Evolutionary conservation across 805 yeast species (phyloP).

Genomic region (Wickerhamomyces subpelliculosus): DNA sequence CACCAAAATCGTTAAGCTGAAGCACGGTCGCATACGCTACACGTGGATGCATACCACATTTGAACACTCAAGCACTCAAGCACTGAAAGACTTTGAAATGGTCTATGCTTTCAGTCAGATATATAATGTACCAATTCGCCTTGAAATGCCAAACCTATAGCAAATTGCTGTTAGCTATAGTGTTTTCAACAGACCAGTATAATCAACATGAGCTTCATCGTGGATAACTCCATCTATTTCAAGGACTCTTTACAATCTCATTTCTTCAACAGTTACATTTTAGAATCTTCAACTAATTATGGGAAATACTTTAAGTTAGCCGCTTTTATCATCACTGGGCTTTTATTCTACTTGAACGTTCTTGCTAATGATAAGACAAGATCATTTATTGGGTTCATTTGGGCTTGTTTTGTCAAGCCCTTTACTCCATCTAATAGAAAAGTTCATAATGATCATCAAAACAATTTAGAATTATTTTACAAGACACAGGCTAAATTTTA

Average conservation of each 20-base stretch:
- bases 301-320: background rate
- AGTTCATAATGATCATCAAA: constrained; percentile 23
- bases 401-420: constrained; percentile 30
- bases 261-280: background rate
- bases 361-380: constrained; percentile 11
- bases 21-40: too few species aligned
- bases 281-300: background rate
- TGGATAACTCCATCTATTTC: background rate
- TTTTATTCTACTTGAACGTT: background rate
- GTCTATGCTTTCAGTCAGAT: too few species aligned
- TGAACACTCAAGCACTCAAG: background rate
- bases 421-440: constrained; percentile 19
- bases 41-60: background rate
- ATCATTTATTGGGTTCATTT: constrained; percentile 21
- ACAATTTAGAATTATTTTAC: constrained; percentile 54
- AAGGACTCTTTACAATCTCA: background rate
- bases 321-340: background rate
- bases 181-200: too few species aligned
- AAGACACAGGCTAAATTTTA: constrained; percentile 71
- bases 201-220: background rate
- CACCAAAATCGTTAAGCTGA: too few species aligned
- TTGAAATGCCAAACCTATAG: too few species aligned
- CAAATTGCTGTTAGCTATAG: too few species aligned
- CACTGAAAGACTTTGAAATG: too few species aligned
- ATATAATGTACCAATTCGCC: too few species aligned